Base-by-base conservation (phyloP, 768 basidiomycete genomes). In the Tephrocybe rancida region DNA sequence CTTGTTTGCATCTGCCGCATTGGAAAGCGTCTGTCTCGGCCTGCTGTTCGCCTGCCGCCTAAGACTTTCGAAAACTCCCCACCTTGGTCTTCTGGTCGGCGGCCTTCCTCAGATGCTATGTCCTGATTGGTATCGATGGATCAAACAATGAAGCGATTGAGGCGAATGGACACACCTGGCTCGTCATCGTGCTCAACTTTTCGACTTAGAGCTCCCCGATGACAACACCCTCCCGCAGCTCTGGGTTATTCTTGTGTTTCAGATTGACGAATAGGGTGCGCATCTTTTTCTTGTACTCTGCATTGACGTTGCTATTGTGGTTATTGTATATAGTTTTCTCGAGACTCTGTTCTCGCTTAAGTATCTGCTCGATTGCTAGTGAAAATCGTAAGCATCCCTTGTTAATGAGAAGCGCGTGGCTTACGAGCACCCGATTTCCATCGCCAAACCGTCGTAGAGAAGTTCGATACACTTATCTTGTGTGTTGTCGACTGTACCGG, bases 1-100 rank as follows among this genome's bases (percentile, higher is more conserved):
- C 85, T 82, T 95, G 90, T 63, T 95, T 95, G 85, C 97, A 99
- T 61, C 91, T 82, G 9, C 85, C 81, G 65, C 97, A 99, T 68
- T 98, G 93, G 90, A 99, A 99, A 2, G 92, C 95, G 58, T 95
- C 92, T 1, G 97, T 99, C 70, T 98, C 97, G 13, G 95, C 94
- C 69, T 95, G 84, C 58, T 86, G 87, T 61, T 95, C 89, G 2
- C 81, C 90, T 0, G 96, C 96, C 1, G 90, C 92, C 1, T 97
- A 84, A 1, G 95, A 89, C 29, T 95, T 90, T 77, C 92, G 90
- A 44, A 99, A 72, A 65, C 98, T 98, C 48, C 90, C 85, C 62
- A 88, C 85, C 52, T 84, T 80, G 55, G 98, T 88, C 65, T 86
- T 88, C 54, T 82, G 81, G 62, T 95, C 89, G 8, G 88, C 87